Conservation (phyloP, 2,329 filamentous ascomycete genomes). For the Teratosphaeriaceae sp. region DNA sequence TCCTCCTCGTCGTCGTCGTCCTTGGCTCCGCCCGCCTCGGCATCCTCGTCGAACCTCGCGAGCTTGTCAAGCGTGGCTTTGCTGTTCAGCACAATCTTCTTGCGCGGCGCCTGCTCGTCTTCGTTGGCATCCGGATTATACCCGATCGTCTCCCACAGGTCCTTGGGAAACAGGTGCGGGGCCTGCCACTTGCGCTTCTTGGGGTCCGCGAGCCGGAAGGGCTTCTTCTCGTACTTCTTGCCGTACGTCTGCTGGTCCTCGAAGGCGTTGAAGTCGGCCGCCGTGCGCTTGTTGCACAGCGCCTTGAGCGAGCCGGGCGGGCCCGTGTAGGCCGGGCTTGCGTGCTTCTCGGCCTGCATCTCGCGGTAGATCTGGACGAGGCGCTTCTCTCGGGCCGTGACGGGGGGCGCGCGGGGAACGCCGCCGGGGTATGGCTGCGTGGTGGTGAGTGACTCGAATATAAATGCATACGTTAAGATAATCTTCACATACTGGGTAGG, state of each 20-base stretch:
- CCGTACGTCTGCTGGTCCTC: slow-evolving; percentile 40
- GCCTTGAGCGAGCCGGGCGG: slow-evolving; percentile 38
- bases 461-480: not conserved
- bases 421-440: slow-evolving; percentile 11
- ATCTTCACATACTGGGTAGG: slow-evolving; percentile 8
- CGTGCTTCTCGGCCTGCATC: slow-evolving; percentile 8
- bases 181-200: slow-evolving; percentile 45
- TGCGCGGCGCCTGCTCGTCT: slow-evolving; percentile 2
- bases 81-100: slow-evolving; percentile 9
- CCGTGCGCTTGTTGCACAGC: slow-evolving; percentile 40
- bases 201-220: slow-evolving; percentile 38
- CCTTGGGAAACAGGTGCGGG: slow-evolving; percentile 43
- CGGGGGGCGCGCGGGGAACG: slow-evolving; percentile 7
- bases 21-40: slow-evolving; percentile 1
- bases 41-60: slow-evolving; percentile 11
- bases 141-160: slow-evolving; percentile 40
- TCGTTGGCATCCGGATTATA: slow-evolving; percentile 8
- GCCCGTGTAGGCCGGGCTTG: slow-evolving; percentile 10
- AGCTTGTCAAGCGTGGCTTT: slow-evolving; percentile 9
- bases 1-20: slow-evolving; percentile 38
- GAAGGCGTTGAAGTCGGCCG: slow-evolving; percentile 49
- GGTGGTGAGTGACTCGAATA: not conserved
- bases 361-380: slow-evolving; percentile 8
- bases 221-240: slow-evolving; percentile 28
- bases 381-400: slow-evolving; percentile 4